Evolutionary conservation across 2,329 filamentous ascomycete genomes (phyloP), one percentile per base, ranked within the genome.

Genomic region (Paraconiothyrium brasiliense): DNA sequence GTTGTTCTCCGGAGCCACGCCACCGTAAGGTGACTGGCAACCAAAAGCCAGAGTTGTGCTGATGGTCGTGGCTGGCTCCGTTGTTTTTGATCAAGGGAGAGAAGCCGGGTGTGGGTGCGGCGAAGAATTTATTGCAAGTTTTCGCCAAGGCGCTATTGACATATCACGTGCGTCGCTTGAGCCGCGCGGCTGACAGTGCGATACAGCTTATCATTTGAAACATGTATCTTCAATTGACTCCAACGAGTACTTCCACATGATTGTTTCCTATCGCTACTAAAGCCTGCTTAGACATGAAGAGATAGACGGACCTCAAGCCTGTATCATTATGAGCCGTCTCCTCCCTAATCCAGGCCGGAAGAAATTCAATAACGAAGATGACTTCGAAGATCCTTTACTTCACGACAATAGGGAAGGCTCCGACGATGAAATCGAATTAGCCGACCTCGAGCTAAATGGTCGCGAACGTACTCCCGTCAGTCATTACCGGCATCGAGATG

Each of bases 51-150:
- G 78, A 78, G 76, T 81, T 81, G 84, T 87, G 85, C 71, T 73
- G 67, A 84, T 82, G 85, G 87, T 90, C 88, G 89, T 91, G 89
- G 89, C 89, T 85, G 84, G 86, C 81, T 86, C 85, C 81, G 85
- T 85, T 84, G 74, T 74, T 86, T 88, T 89, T 89, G 88, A 83
- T 85, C 85, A 61, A 68, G 62, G 78, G 79, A 79, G 77, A 80
- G 78, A 81, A 78, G 66, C 64, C 61, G 70, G 57, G 63, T 60
- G 66, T 65, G 66, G 56, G 54, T 32, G 43, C 50, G 13, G 59
- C 62, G 60, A 64, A 65, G 66, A 54, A 71, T 74, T 73, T 74
- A 71, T 72, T 39, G 46, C 16, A 27, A 16, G 14, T 34, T 37
- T 34, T 22, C 54, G 59, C 59, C 62, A 59, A 61, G 62, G 39